A percentile compares a stretch with the other conserved stretches of the same genome.
phyloP scores from a whole-genome alignment of 1,139 yeast species.

The Diutina mesorugosa region DNA sequence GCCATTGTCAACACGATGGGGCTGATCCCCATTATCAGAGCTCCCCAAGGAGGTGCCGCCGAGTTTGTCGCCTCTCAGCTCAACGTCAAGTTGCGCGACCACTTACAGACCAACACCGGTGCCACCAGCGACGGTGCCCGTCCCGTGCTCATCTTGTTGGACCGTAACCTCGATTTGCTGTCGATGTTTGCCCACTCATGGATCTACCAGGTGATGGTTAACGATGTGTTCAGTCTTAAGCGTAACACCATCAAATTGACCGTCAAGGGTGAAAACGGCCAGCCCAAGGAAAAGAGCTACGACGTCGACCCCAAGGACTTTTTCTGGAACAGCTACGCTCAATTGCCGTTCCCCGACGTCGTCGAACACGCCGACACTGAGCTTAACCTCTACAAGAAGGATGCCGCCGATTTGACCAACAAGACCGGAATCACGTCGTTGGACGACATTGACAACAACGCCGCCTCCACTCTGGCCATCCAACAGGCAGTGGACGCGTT shows the following conservation, averaged over 20 bases:
- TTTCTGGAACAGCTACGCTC: slow-evolving; percentile 79
- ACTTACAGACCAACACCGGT: slow-evolving; percentile 54
- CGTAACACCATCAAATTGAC: slow-evolving; percentile 53
- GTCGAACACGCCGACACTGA: slow-evolving; percentile 91
- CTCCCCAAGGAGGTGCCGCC: slow-evolving; percentile 91
- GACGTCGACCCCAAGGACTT: slow-evolving; percentile 90
- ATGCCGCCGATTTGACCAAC: slow-evolving; percentile 75
- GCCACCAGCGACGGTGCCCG: slow-evolving; percentile 16
- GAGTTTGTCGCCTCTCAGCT: slow-evolving; percentile 83
- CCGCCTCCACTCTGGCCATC: slow-evolving; percentile 51
- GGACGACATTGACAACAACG: slow-evolving; percentile 59
- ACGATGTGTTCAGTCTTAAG: slow-evolving; percentile 75
- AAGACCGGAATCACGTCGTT: slow-evolving; percentile 63
- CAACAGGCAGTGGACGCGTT: slow-evolving; percentile 85
- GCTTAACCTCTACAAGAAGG: slow-evolving; percentile 66
- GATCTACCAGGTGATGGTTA: slow-evolving; percentile 94
- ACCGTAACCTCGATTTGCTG: slow-evolving; percentile 79
- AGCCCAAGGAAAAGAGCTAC: slow-evolving; percentile 34
- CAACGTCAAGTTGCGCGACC: slow-evolving; percentile 73
- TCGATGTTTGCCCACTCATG: slow-evolving; percentile 96
- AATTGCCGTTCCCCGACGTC: slow-evolving; percentile 92
- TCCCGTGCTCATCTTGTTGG: slow-evolving; percentile 70
- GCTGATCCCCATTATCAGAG: slow-evolving; percentile 76
- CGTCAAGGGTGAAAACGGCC: slow-evolving; percentile 17
- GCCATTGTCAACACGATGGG: slow-evolving; percentile 70